These are phyloP conservation scores for Anthoceros angustus DNA, from an alignment of 225 moss, liverwort and hornwort species.

Conservation along the genomic window DNA sequence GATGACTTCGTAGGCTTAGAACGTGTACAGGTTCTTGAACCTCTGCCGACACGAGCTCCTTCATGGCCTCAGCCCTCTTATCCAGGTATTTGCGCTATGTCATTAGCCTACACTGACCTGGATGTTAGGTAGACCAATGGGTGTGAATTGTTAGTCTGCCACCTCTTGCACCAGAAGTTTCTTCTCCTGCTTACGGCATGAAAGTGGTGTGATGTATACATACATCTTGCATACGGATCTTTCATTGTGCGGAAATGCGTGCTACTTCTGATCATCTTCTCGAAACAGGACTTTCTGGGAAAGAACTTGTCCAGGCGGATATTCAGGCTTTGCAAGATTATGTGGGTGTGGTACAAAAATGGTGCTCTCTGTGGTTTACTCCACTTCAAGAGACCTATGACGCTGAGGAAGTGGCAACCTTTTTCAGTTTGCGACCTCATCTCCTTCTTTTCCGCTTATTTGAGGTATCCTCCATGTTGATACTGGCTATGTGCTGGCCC, in stretches of 20 bases:
- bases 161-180: not conserved
- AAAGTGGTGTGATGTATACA: not conserved
- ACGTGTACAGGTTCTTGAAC: not conserved
- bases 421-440: slow-evolving; percentile 76
- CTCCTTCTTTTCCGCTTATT: slow-evolving; percentile 58
- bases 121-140: not conserved
- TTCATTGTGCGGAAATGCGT: not conserved
- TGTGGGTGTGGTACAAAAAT: slow-evolving; percentile 26
- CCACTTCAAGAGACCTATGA: slow-evolving; percentile 64
- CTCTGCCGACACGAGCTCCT: not conserved
- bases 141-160: not conserved
- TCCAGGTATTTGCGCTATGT: not conserved
- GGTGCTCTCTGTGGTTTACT: slow-evolving; percentile 43
- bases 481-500: not conserved
- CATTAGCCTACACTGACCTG: not conserved
- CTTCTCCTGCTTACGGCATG: too few relatives aligned
- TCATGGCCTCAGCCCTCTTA: not conserved
- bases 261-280: not conserved
- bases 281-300: slow-evolving; percentile 51
- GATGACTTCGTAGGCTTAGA: not conserved
- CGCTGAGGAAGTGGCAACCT: slow-evolving; percentile 60
- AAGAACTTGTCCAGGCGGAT: slow-evolving; percentile 55
- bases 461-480: slow-evolving; percentile 26
- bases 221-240: not conserved
- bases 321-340: slow-evolving; percentile 45